Percentiles rank a stretch among this genome's conserved stretches.
These are phyloP conservation scores for Phytophthora rubi DNA, from an alignment of 352 stramenopile genomes.

Conservation along the genomic window DNA sequence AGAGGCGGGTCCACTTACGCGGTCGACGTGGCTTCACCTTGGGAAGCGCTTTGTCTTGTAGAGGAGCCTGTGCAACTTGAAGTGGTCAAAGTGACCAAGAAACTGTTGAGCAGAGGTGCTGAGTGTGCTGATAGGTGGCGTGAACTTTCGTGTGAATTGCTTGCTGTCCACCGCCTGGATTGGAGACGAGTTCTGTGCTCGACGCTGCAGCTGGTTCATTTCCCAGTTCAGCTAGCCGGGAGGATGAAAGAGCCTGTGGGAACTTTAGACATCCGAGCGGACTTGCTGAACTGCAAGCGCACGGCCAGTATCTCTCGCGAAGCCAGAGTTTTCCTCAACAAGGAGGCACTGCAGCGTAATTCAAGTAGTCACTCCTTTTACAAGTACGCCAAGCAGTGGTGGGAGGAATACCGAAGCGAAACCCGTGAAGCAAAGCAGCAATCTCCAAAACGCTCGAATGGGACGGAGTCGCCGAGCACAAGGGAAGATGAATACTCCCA, in stretches of 20 bases:
- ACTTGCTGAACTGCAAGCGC: constrained; percentile 68
- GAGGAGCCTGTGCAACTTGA: constrained; percentile 68
- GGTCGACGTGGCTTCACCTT: constrained; percentile 66
- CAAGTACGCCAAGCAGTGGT: constrained; percentile 87
- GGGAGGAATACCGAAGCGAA: constrained; percentile 75
- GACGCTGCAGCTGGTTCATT: constrained; percentile 69
- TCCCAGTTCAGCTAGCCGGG: constrained; percentile 67
- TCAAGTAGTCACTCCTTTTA: constrained; percentile 72
- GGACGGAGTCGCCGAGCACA: neutral
- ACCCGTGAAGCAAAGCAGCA: constrained; percentile 17
- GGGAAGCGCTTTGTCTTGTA: constrained; percentile 72
- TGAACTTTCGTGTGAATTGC: constrained; percentile 59
- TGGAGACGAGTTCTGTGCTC: constrained; percentile 83
- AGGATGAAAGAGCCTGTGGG: constrained; percentile 76
- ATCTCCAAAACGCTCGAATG: constrained; percentile 3
- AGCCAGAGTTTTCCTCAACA: constrained; percentile 53
- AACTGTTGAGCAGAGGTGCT: constrained; percentile 34
- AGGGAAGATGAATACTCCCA: constrained; percentile 34
- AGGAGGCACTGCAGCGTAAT: constrained; percentile 61
- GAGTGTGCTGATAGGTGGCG: constrained; percentile 37
- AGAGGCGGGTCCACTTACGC: constrained; percentile 44
- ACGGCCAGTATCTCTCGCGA: constrained; percentile 53
- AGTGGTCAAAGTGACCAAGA: constrained; percentile 69
- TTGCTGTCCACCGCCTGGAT: constrained; percentile 74
- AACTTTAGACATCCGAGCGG: constrained; percentile 69